Conservation (phyloP, 2,329 filamentous ascomycete species). For the Apiospora pterosperma region DNA sequence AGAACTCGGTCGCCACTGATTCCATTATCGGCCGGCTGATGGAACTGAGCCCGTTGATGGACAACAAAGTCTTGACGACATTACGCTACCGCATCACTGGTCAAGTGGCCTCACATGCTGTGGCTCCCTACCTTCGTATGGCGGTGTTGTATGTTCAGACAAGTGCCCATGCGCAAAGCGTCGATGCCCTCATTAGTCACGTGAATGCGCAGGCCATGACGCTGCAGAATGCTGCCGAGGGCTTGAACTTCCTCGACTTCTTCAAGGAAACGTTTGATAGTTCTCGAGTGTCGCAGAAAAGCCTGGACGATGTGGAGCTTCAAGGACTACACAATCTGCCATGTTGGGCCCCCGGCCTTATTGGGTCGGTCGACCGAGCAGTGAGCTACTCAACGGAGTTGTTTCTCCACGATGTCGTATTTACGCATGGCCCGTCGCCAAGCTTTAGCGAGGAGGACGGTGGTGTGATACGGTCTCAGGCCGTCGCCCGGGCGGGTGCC, state of each 20-base stretch:
- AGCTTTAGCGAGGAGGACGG: slow-evolving; percentile 27
- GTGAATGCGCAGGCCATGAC: slow-evolving; percentile 39
- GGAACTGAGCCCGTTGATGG: slow-evolving; percentile 46
- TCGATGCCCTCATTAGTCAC: slow-evolving; percentile 39
- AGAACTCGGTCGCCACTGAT: slow-evolving; percentile 49
- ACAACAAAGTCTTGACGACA: slow-evolving; percentile 48
- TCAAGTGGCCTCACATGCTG: slow-evolving; percentile 41
- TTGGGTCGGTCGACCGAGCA: slow-evolving; percentile 42
- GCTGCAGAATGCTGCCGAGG: slow-evolving; percentile 43
- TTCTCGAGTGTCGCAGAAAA: slow-evolving; percentile 25
- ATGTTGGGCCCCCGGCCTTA: slow-evolving; percentile 48
- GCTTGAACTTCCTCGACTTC: slow-evolving; percentile 45
- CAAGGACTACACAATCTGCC: slow-evolving; percentile 31
- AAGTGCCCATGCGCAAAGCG: slow-evolving; percentile 30
- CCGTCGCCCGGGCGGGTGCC: slow-evolving; percentile 32
- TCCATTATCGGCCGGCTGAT: slow-evolving; percentile 58
- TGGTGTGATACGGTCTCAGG: slow-evolving; percentile 25
- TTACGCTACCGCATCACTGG: slow-evolving; percentile 53
- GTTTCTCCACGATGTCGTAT: slow-evolving; percentile 42
- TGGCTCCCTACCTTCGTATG: slow-evolving; percentile 56
- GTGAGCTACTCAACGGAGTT: slow-evolving; percentile 39
- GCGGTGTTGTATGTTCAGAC: slow-evolving; percentile 50
- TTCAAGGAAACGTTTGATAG: slow-evolving; percentile 30
- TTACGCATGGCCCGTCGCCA: slow-evolving; percentile 30
- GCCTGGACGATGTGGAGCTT: slow-evolving; percentile 24